Evolutionary conservation across 441 rosid species (phyloP), one percentile per base, ranked within the genome.

Genomic region (Euphorbia corollata): DNA sequence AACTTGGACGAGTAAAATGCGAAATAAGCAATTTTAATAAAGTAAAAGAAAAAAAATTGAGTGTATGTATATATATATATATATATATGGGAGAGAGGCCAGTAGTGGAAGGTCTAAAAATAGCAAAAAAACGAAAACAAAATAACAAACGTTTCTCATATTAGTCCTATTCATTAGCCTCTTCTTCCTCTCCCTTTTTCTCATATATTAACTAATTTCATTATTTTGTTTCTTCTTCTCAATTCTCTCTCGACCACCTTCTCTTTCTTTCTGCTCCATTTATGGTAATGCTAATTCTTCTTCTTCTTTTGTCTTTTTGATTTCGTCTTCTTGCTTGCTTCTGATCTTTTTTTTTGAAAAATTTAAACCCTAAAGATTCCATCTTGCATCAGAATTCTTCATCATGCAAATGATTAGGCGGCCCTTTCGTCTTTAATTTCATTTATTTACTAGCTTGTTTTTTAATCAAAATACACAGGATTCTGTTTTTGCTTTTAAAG

Each of bases 111-210:
- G 22, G 68, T 70, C 62, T 45, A 63, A 70, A 70, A 18, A 54
- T 43, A 20, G 73, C 58, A 18, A 19, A 18, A 19, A n/a, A 4
- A 16, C 38, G 30, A 41, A 13, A 36, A 36, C 41, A 36, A 36
- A 8, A 36, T 27, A 27, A 27, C 32, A 27, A 27, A 27, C 32
- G 32, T 27, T 27, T 53, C 13, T 4, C 11, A 15, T 38, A 24
- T 68, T 18, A 32, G 15, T 61, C 64, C 61, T 51, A 34, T 22
- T 41, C 54, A 22, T 27, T 68, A 43, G 56, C 71, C 56, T 41
- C 38, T 16, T 67, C 60, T 58, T 48, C 13, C 41, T 20, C 48
- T 10, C 20, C 18, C 15, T 1, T 0, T 47, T 63, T 2, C 10
- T 48, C 41, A 18, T 13, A 15, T 16, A 8, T 5, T 22, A n/a